phyloP scores from a whole-genome alignment of 2,329 filamentous ascomycete genomes.

The Fusarium napiforme region DNA sequence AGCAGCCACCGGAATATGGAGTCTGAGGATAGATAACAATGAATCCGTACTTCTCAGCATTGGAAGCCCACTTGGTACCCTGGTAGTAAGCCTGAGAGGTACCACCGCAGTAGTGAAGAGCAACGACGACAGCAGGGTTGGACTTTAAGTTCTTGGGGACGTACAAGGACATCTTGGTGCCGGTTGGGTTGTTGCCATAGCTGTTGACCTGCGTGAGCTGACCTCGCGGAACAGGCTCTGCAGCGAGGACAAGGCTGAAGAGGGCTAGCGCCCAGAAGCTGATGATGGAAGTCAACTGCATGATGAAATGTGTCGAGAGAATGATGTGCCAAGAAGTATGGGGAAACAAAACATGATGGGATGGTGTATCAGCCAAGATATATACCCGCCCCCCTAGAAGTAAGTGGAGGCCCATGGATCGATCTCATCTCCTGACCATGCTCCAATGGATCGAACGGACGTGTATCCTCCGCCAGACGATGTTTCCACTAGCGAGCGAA shows the following conservation, averaged over 20 bases:
- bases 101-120: slow-evolving; percentile 9
- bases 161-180: slow-evolving; percentile 17
- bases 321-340: slow-evolving; percentile 14
- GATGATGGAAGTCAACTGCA: slow-evolving; percentile 20
- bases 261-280: slow-evolving; percentile 15
- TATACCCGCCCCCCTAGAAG: background rate
- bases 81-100: slow-evolving; percentile 5
- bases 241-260: slow-evolving; percentile 3
- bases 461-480: slow-evolving; percentile 15
- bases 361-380: background rate
- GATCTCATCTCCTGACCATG: background rate
- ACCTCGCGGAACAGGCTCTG: slow-evolving; percentile 5
- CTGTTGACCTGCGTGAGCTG: slow-evolving; percentile 2
- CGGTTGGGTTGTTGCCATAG: slow-evolving; percentile 17
- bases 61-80: slow-evolving; percentile 12
- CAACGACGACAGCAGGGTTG: slow-evolving; percentile 21
- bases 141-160: slow-evolving; percentile 12
- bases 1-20: slow-evolving; percentile 16
- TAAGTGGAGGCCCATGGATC: background rate
- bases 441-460: slow-evolving; percentile 18
- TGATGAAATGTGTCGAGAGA: background rate
- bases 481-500: background rate
- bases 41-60: slow-evolving; percentile 21
- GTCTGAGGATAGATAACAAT: slow-evolving; percentile 21
- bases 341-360: background rate